Evolutionary conservation across 495 filamentous ascomycete species (phyloP), one percentile per base, ranked within the genome.

Genomic region (Trichoderma reesei): DNA sequence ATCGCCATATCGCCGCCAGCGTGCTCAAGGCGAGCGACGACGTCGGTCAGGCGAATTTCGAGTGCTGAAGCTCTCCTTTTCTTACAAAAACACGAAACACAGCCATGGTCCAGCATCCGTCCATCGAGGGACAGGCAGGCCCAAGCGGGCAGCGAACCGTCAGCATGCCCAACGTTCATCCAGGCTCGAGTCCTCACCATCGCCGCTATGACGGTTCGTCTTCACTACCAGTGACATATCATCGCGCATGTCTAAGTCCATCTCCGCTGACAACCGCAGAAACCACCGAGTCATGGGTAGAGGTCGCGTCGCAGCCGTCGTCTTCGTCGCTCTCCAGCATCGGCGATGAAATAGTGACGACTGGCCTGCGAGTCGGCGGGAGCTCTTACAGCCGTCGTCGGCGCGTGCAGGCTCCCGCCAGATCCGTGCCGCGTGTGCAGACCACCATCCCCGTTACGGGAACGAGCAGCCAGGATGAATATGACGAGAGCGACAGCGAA

Each of bases 251-350:
- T 6, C 61, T 1, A 9, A 13, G 38, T 31, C 9, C 61, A n/a
- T 46, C 61, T 63, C 61, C 41, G 38, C 41, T 42, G 48, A 42
- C 71, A 81, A 78, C 54, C 13, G 31, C 18, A 56, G 51, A 56
- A 56, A 56, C 33, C 20, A 69, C 83, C 92, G 94, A 97, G 76
- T 97, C 93, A 1, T 98, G 94, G 94, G 86, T 98, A 71, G 94
- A 98, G 73, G 86, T 98, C 64, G 83, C 90, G 56, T 98, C 94
- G 2, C 90, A 95, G 65, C 91, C 93, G 26, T 96, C 92, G 1
- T 85, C 83, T 14, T 93, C 92, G 10, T 96, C 94, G 14, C 78
- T 94, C n/a, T 96, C 92, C 13, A 96, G 91, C 20, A 87, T 88
- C 61, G 88, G 82, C 65, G 92, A 96, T 62, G 92, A 96, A 64